Percentiles rank a stretch among this genome's conserved stretches.
Evolutionary conservation across 108 stramenopile species (phyloP).

Genomic region (Pseudonitzschia multiseries): DNA sequence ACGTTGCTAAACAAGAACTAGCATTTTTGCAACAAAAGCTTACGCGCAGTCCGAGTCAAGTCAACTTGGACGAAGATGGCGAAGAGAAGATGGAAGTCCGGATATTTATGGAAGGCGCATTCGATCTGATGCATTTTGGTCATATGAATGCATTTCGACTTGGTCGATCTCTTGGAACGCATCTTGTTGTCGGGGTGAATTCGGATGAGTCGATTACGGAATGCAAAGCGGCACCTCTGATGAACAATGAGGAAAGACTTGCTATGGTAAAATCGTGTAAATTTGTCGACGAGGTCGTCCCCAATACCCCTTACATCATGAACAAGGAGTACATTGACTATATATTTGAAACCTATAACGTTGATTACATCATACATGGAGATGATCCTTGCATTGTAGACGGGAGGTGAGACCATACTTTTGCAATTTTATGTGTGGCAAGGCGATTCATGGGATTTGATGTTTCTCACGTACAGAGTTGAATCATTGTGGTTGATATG

Average conservation of each 20-base stretch:
- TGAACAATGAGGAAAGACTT: slow-evolving; percentile 92
- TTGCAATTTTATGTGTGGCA: background rate
- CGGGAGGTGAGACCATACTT: slow-evolving; percentile 48
- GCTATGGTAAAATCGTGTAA: slow-evolving; percentile 94
- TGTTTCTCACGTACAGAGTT: background rate
- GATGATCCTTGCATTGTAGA: slow-evolving; percentile 98
- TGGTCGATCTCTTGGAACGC: slow-evolving; percentile 90
- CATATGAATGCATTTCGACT: slow-evolving; percentile 99
- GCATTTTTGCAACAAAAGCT: slow-evolving; percentile 67
- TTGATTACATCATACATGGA: slow-evolving; percentile 97
- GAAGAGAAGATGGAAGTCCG: slow-evolving; percentile 59
- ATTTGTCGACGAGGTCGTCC: slow-evolving; percentile 98
- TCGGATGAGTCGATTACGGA: slow-evolving; percentile 90
- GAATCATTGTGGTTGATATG: background rate
- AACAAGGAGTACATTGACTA: slow-evolving; percentile 90
- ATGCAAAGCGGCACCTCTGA: slow-evolving; percentile 96
- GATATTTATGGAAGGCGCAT: slow-evolving; percentile 98
- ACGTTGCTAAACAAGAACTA: slow-evolving; percentile 55
- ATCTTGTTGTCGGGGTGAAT: slow-evolving; percentile 97
- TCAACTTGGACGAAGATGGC: slow-evolving; percentile 21
- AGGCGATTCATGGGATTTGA: background rate
- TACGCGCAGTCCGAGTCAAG: slow-evolving; percentile 20
- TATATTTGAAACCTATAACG: slow-evolving; percentile 83
- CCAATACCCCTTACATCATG: slow-evolving; percentile 96
- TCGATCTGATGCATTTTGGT: slow-evolving; percentile 98